A percentile compares a stretch with the other conserved stretches of the same genome.
These are phyloP conservation scores for Zymoseptoria tritici DNA, from an alignment of 2,329 filamentous ascomycete species.

Conservation along the genomic window DNA sequence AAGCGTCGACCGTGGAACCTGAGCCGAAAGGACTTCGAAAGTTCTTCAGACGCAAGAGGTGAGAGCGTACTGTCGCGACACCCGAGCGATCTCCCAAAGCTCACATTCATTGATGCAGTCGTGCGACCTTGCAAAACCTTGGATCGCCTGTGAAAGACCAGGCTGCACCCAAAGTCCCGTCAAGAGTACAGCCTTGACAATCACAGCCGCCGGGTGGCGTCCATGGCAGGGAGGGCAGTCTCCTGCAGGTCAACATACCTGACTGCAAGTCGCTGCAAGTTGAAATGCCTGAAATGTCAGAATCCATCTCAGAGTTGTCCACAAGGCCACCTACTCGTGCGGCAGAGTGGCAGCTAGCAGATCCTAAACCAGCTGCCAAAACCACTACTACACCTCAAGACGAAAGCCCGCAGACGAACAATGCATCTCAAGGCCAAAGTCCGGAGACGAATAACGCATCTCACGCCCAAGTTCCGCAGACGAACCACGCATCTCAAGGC, in stretches of 20 bases:
- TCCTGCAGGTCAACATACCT: conserved; percentile 4
- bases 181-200: conserved; percentile 17
- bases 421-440: conserved; percentile 7
- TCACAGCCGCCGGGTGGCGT: conserved; percentile 23
- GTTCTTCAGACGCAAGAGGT: conserved; percentile 27
- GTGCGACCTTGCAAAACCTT: not conserved
- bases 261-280: not conserved
- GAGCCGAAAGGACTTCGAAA: conserved; percentile 25
- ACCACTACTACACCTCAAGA: conserved; percentile 6
- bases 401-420: conserved; percentile 10
- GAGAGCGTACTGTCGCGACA: conserved; percentile 2
- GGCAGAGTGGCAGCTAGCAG: not conserved
- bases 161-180: not conserved
- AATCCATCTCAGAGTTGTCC: conserved; percentile 14
- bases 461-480: conserved; percentile 8
- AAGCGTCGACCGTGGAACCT: conserved; percentile 11
- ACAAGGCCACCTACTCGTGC: conserved; percentile 15
- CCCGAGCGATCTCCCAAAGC: not conserved
- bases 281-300: conserved; percentile 6
- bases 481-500: conserved; percentile 5
- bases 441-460: not conserved
- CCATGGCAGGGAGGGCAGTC: conserved; percentile 7
- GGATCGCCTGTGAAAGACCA: not conserved
- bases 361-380: not conserved
- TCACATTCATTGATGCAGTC: not conserved